A percentile compares a stretch with the other conserved stretches of the same genome.
phyloP scores from a whole-genome alignment of 345 rosid species.

The Gossypium raimondii region DNA sequence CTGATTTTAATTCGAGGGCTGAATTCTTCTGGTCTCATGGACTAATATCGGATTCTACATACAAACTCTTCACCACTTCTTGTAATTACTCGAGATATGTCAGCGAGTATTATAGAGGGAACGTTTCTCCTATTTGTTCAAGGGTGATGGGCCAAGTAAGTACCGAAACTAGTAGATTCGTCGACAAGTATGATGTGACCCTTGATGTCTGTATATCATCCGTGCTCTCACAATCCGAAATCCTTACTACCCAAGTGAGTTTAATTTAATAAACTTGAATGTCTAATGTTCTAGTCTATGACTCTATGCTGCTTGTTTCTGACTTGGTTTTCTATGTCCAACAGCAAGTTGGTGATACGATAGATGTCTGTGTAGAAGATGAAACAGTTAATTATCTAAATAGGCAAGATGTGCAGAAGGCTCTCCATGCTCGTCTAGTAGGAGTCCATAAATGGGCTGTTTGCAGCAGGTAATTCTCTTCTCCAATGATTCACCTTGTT shows the following conservation, averaged over 20 bases:
- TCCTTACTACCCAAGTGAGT: constrained; percentile 62
- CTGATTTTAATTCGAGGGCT: constrained; percentile 89
- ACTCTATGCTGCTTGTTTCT: not conserved
- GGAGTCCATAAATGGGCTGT: constrained; percentile 78
- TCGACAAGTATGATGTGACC: constrained; percentile 91
- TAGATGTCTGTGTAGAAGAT: constrained; percentile 96
- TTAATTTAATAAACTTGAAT: constrained; percentile 1
- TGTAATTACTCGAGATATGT: constrained; percentile 92
- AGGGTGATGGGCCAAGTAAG: constrained; percentile 81
- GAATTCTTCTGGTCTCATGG: constrained; percentile 99
- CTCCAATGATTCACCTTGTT: not conserved
- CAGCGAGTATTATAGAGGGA: constrained; percentile 76
- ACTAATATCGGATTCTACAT: constrained; percentile 81
- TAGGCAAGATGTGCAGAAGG: constrained; percentile 80
- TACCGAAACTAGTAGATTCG: constrained; percentile 80
- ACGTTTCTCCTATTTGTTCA: constrained; percentile 69
- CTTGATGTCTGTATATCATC: constrained; percentile 92
- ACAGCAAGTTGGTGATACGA: constrained; percentile 70
- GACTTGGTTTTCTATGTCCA: constrained; percentile 5
- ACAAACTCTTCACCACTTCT: constrained; percentile 71
- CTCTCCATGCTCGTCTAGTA: constrained; percentile 85
- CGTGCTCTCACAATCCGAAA: constrained; percentile 70
- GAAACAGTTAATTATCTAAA: constrained; percentile 85
- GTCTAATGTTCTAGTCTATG: not conserved
- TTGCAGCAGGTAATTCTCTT: constrained; percentile 80